Evolutionary conservation across 805 yeast species (phyloP).

Genomic region (Saccharomyces eubayanus): DNA sequence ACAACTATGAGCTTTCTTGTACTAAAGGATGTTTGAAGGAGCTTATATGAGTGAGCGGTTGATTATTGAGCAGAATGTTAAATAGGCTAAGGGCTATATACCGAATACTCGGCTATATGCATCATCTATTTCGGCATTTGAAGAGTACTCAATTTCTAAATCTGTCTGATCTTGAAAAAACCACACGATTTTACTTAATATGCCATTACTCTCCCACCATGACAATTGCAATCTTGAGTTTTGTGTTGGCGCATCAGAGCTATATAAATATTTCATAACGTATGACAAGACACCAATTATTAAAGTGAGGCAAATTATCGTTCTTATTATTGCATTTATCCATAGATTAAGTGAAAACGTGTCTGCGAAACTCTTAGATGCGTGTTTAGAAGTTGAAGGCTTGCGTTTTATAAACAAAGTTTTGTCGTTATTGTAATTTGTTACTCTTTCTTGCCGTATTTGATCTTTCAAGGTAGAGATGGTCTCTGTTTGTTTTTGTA

Average conservation of each 20-base stretch:
- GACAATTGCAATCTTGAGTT: constrained; percentile 3
- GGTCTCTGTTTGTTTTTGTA: constrained; percentile 22
- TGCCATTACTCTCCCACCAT: constrained; percentile 22
- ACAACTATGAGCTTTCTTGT: neutral
- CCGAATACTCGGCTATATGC: constrained; percentile 22
- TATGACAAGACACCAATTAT: neutral
- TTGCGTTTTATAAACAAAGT: constrained; percentile 3
- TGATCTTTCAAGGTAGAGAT: constrained; percentile 19
- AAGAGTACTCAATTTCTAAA: neutral
- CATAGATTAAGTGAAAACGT: neutral
- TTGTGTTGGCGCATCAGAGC: neutral
- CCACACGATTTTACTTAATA: constrained; percentile 18
- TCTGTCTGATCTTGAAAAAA: constrained; percentile 12
- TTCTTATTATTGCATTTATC: neutral
- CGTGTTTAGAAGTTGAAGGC: neutral
- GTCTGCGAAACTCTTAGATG: neutral
- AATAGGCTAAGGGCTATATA: neutral
- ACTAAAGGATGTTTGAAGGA: neutral
- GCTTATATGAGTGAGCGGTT: neutral
- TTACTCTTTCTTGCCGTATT: constrained; percentile 1
- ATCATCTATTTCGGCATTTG: constrained; percentile 2
- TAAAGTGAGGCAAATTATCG: neutral
- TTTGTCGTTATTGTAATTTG: constrained; percentile 3
- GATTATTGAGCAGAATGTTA: neutral
- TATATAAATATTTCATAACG: neutral